phyloP scores from a whole-genome alignment of 306 rosid species.

The Acacia crassicarpa region DNA sequence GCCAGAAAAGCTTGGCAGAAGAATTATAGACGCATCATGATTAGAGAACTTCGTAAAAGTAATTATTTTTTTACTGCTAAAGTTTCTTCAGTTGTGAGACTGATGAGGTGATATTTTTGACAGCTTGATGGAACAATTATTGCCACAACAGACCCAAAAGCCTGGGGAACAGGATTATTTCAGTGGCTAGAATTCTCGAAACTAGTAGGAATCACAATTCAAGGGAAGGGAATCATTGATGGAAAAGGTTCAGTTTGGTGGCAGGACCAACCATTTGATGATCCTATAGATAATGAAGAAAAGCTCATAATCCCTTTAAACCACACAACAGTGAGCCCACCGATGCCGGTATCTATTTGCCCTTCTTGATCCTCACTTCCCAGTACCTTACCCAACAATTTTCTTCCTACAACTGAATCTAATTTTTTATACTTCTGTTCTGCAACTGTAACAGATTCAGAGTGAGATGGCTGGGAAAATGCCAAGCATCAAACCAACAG shows the following conservation, averaged over 20 bases:
- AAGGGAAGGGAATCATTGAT: constrained; percentile 11
- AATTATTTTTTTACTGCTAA: background rate
- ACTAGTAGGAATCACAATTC: constrained; percentile 16
- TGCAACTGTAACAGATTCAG: constrained; percentile 3
- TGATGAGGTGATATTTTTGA: background rate
- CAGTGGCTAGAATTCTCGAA: constrained; percentile 18
- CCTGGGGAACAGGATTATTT: background rate
- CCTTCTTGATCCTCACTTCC: background rate
- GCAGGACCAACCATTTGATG: constrained; percentile 6
- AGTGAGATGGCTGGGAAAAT: constrained; percentile 9
- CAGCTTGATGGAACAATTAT: constrained; percentile 18
- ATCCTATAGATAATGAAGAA: constrained; percentile 10
- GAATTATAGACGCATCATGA: background rate
- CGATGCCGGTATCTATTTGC: constrained; percentile 11
- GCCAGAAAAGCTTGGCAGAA: background rate
- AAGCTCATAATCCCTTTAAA: constrained; percentile 18
- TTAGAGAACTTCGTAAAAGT: background rate
- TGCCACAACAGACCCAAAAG: constrained; percentile 13
- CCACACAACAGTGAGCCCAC: constrained; percentile 1
- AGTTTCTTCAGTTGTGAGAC: background rate
- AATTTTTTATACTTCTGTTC: background rate
- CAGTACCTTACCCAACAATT: background rate
- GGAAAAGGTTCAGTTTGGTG: constrained; percentile 16
- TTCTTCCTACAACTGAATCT: background rate
- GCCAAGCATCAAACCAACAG: constrained; percentile 17